Conservation (phyloP, 202 grass and related monocot genomes). For the Zoysia matrella region DNA sequence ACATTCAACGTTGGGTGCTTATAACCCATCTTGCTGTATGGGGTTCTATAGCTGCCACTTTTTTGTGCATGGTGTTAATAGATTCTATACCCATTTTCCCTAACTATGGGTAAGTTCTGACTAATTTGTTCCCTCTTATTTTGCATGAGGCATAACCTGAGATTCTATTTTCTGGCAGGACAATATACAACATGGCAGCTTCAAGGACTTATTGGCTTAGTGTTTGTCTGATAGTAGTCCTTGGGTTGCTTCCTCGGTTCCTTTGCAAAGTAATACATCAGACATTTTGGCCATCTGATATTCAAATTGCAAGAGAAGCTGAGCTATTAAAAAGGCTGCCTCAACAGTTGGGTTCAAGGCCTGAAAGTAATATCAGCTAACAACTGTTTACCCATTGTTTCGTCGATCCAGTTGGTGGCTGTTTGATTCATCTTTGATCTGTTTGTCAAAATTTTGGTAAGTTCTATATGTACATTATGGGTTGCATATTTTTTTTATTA, state of each 20-base stretch:
- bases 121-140: constrained; percentile 19
- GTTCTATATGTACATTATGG: constrained; percentile 3
- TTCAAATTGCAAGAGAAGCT: constrained; percentile 99
- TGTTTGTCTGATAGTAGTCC: constrained; percentile 88
- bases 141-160: constrained; percentile 31
- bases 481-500: background rate
- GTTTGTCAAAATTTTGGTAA: constrained; percentile 54
- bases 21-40: constrained; percentile 94
- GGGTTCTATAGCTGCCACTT: constrained; percentile 95
- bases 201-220: constrained; percentile 91
- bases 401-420: constrained; percentile 26
- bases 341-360: constrained; percentile 59
- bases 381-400: constrained; percentile 49
- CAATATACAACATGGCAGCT: constrained; percentile 89
- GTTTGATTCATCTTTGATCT: constrained; percentile 20
- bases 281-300: constrained; percentile 98
- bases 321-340: constrained; percentile 85
- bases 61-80: constrained; percentile 99
- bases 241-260: constrained; percentile 94
- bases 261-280: constrained; percentile 94
- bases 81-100: constrained; percentile 95
- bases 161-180: constrained; percentile 67
- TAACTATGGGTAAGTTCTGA: constrained; percentile 85
- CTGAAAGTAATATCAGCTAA: constrained; percentile 69
- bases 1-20: constrained; percentile 90